Evolutionary conservation across 495 filamentous ascomycete species (phyloP).

Genomic region (Stereocaulon alpinum): DNA sequence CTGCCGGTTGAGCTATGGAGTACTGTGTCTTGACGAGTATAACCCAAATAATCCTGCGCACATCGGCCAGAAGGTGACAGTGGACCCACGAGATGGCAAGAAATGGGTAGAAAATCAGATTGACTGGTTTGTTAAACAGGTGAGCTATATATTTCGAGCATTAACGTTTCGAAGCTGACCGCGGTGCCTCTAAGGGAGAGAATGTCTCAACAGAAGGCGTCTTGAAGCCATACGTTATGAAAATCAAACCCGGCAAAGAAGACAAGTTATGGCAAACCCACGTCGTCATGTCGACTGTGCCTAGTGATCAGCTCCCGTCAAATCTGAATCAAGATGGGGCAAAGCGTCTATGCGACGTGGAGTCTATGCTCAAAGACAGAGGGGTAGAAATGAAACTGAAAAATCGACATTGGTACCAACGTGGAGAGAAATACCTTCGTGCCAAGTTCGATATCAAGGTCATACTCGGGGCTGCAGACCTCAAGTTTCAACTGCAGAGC

Average conservation of each 20-base stretch:
- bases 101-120: slow-evolving; percentile 42
- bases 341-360: slow-evolving; percentile 23
- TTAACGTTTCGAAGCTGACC: not conserved
- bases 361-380: slow-evolving; percentile 23
- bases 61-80: slow-evolving; percentile 30
- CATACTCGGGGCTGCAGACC: slow-evolving; percentile 44
- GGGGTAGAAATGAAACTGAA: slow-evolving; percentile 37
- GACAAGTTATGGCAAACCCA: slow-evolving; percentile 34
- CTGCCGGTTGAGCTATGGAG: slow-evolving; percentile 47
- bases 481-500: slow-evolving; percentile 46
- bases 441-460: slow-evolving; percentile 42
- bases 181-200: slow-evolving; percentile 23
- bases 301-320: slow-evolving; percentile 32
- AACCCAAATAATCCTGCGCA: slow-evolving; percentile 32
- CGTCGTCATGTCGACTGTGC: slow-evolving; percentile 39
- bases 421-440: slow-evolving; percentile 37
- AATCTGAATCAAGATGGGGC: slow-evolving; percentile 31
- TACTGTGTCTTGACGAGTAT: slow-evolving; percentile 39
- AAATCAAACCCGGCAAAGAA: slow-evolving; percentile 32
- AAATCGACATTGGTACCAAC: slow-evolving; percentile 34
- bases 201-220: slow-evolving; percentile 30
- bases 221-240: slow-evolving; percentile 35
- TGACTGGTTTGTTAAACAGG: slow-evolving; percentile 46
- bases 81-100: slow-evolving; percentile 37
- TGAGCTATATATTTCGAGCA: slow-evolving; percentile 9